Base-by-base conservation (phyloP, 306 rosid genomes). In the Bauhinia variegata region DNA sequence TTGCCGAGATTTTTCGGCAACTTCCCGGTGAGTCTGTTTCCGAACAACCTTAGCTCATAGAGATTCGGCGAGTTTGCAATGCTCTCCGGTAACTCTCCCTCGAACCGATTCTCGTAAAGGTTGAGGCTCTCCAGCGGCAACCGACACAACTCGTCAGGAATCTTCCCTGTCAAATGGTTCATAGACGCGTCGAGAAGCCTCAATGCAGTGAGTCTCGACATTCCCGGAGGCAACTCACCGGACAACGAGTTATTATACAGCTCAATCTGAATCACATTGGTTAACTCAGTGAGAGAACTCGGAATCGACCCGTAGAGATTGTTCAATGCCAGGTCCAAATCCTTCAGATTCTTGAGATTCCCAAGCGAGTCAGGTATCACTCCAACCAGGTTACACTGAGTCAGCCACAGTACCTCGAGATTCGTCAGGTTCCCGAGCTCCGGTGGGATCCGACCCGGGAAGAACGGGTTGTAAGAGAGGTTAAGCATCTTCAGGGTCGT, bases 391-490 rank as follows among this genome's bases (percentile, higher is more conserved):
- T 84, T 86, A 36, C 97, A 87, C 2, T 54, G 71, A 4, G 86
- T 81, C 42, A 93, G 79, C 97, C 97, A 93, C 19, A 93, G 73
- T 0, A 83, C 80, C 68, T 81, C 70, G 5, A 93, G 86, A 65
- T 86, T 83, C 5, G 80, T 72, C 7, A 93, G 58, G 78, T 88
- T 93, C 0, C 96, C 96, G 2, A 89, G 47, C 70, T 83, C 91
- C 56, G 82, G 72, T 1, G 98, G 95, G 14, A 93, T 76, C 68
- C 11, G 78, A 19, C 89, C 86, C 4, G 95, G 91, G 0, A 14
- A 11, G 7, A 87, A 93, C 0, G 96, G 93, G 66, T 93, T 93
- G 70, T 74, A 93, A 3, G 98, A 93, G 3, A 93, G 85, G 56
- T 93, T 93, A 1, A 93, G 91, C 75, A 72, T 85, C 48, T 61